phyloP scores from a whole-genome alignment of 139 green algal genomes.

The Haematococcus sp. region DNA sequence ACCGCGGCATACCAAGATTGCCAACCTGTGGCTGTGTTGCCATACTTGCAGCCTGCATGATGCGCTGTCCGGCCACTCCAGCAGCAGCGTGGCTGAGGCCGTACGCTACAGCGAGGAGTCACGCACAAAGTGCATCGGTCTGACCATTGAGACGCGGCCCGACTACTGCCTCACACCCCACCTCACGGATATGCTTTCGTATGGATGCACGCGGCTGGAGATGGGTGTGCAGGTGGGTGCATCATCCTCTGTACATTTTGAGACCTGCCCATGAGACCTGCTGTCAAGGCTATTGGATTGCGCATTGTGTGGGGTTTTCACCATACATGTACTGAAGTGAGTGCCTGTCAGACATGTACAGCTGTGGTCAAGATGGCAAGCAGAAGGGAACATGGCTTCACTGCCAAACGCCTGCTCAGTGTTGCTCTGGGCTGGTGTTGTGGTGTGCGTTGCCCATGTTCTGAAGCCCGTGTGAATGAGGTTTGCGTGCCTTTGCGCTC shows the following conservation, averaged over 20 bases:
- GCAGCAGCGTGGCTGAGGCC: constrained; percentile 41
- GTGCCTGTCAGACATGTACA: no score
- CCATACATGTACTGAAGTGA: no score
- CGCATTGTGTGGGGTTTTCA: not conserved
- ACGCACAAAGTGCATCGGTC: constrained; percentile 88
- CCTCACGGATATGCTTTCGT: constrained; percentile 81
- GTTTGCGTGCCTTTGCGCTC: no score
- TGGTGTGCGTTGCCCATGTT: no score
- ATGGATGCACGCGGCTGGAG: constrained; percentile 93
- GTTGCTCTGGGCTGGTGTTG: no score
- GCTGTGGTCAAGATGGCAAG: no score
- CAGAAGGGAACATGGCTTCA: no score
- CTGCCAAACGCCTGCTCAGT: no score
- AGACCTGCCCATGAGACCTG: no score
- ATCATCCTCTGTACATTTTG: constrained; percentile 57
- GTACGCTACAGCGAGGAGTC: constrained; percentile 67
- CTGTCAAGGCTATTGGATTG: not conserved
- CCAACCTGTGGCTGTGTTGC: not conserved
- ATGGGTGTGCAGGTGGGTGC: constrained; percentile 84
- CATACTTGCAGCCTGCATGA: constrained; percentile 77
- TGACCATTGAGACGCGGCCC: constrained; percentile 97
- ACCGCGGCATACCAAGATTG: not conserved
- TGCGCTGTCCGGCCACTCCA: constrained; percentile 82
- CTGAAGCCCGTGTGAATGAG: no score
- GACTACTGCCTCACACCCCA: constrained; percentile 85